phyloP scores from a whole-genome alignment of 805 yeast species.

The Candida boidinii region DNA sequence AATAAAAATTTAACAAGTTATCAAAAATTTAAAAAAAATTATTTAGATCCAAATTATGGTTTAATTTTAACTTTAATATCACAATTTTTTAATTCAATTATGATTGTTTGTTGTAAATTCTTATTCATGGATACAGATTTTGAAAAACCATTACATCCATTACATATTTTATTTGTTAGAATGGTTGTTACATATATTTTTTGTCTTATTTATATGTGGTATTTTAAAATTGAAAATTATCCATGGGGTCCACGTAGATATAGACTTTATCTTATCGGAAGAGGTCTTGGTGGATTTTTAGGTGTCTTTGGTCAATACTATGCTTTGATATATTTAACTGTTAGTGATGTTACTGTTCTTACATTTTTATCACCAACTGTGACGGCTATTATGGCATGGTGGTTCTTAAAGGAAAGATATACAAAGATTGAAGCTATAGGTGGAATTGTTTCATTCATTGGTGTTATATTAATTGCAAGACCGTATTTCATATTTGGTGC shows the following conservation, averaged over 20 bases:
- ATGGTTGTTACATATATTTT: slow-evolving; percentile 64
- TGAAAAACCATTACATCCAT: slow-evolving; percentile 57
- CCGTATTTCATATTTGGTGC: slow-evolving; percentile 64
- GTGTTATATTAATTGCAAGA: slow-evolving; percentile 75
- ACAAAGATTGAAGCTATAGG: slow-evolving; percentile 62
- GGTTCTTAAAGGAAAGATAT: slow-evolving; percentile 57
- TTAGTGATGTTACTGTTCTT: slow-evolving; percentile 76
- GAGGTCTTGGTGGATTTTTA: slow-evolving; percentile 70
- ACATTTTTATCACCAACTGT: slow-evolving; percentile 72
- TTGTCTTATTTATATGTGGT: slow-evolving; percentile 47
- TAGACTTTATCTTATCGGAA: slow-evolving; percentile 41
- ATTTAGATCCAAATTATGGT: slow-evolving; percentile 40
- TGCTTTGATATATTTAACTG: slow-evolving; percentile 61
- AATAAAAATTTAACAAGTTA: no score
- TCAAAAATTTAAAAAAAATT: no score
- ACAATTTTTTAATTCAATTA: slow-evolving; percentile 67
- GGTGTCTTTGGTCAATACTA: slow-evolving; percentile 78
- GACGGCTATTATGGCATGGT: slow-evolving; percentile 67
- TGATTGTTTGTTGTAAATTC: slow-evolving; percentile 72
- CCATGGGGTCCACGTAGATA: slow-evolving; percentile 63
- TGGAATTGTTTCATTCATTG: slow-evolving; percentile 57
- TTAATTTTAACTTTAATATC: slow-evolving; percentile 47
- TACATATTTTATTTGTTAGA: slow-evolving; percentile 69
- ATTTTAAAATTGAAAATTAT: slow-evolving; percentile 40
- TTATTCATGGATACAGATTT: slow-evolving; percentile 57